phyloP scores from a whole-genome alignment of 768 basidiomycete genomes.

The Phylloporus sp. region DNA sequence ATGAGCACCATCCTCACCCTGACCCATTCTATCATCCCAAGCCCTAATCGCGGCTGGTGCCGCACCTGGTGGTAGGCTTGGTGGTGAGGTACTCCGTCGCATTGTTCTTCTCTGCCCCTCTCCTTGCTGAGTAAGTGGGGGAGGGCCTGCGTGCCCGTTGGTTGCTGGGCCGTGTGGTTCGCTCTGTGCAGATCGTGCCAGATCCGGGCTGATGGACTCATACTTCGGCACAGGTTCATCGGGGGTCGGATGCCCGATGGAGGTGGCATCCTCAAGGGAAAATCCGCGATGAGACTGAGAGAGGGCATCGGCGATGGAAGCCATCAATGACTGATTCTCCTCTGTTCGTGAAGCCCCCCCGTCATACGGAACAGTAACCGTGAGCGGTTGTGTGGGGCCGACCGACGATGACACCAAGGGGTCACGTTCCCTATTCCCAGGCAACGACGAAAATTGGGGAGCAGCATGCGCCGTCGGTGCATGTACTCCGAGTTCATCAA shows the following conservation, averaged over 20 bases:
- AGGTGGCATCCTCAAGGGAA: constrained; percentile 23
- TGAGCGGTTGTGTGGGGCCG: constrained; percentile 2
- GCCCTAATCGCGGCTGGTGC: constrained; percentile 36
- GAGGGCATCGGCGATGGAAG: constrained; percentile 38
- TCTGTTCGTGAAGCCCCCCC: constrained; percentile 9
- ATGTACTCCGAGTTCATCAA: constrained; percentile 28
- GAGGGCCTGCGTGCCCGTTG: constrained; percentile 12
- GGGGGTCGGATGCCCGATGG: constrained; percentile 13
- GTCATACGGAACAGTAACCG: constrained; percentile 8
- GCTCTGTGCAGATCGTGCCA: constrained; percentile 5
- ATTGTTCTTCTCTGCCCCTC: constrained; percentile 22
- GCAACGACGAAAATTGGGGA: constrained; percentile 63
- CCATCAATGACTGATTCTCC: constrained; percentile 34
- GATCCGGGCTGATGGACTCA: constrained; percentile 20
- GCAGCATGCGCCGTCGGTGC: neutral
- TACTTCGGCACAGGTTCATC: constrained; percentile 40
- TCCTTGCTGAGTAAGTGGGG: constrained; percentile 10
- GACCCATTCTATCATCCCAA: constrained; percentile 34
- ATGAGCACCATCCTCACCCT: constrained; percentile 30
- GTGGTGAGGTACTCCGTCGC: constrained; percentile 33
- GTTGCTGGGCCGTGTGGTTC: constrained; percentile 17
- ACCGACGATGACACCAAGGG: constrained; percentile 11
- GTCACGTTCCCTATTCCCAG: constrained; percentile 40
- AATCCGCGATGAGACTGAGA: constrained; percentile 23
- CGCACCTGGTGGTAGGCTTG: constrained; percentile 42